phyloP scores from a whole-genome alignment of 2,329 filamentous ascomycete genomes.

The Rhinocladiella mackenziei region DNA sequence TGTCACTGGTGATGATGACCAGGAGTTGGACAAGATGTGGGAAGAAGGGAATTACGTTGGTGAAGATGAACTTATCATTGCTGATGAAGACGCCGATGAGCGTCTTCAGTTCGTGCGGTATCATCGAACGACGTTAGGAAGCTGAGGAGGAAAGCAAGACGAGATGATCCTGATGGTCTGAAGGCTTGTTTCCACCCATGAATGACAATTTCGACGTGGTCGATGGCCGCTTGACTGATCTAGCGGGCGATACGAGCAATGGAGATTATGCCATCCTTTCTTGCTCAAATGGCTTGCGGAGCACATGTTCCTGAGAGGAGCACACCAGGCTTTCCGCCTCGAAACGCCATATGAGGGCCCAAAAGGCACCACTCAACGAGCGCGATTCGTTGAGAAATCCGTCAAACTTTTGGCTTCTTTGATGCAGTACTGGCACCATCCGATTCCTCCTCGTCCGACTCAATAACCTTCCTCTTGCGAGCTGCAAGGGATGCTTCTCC shows the following conservation, averaged over 20 bases:
- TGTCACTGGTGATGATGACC: conserved; percentile 60
- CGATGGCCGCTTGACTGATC: too few relatives aligned
- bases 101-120: conserved; percentile 38
- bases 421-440: conserved; percentile 14
- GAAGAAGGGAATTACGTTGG: conserved; percentile 82
- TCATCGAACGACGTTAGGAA: conserved; percentile 21
- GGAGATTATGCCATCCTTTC: too few relatives aligned
- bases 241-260: too few relatives aligned
- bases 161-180: too few relatives aligned
- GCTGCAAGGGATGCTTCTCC: conserved; percentile 27
- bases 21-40: conserved; percentile 78
- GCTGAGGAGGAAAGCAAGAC: conserved; percentile 4
- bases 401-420: conserved; percentile 19
- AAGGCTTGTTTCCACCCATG: too few relatives aligned
- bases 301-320: too few relatives aligned
- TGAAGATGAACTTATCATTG: conserved; percentile 76
- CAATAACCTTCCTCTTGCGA: conserved; percentile 32
- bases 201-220: too few relatives aligned
- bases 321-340: conserved; percentile 26
- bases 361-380: not conserved
- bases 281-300: too few relatives aligned
- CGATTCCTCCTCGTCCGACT: conserved; percentile 25
- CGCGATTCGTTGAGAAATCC: not conserved
- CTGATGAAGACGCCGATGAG: conserved; percentile 67
- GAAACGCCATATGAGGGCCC: not conserved